phyloP scores from a whole-genome alignment of 345 rosid species.

The Camelina sativa region DNA sequence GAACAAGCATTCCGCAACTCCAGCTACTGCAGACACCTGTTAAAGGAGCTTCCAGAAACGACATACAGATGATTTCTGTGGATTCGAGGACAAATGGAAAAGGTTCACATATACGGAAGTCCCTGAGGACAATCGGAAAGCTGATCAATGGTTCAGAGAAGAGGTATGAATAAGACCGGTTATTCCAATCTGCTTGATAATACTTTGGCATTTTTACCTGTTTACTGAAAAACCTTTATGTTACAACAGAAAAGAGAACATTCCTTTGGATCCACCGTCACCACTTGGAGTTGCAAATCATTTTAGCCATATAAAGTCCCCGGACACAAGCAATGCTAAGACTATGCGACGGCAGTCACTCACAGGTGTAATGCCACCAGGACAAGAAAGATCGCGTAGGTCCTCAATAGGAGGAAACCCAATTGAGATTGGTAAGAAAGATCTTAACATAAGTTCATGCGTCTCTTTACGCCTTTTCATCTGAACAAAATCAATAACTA shows the following conservation, averaged over 20 bases:
- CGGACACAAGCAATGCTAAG: constrained; percentile 54
- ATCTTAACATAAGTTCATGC: constrained; percentile 1
- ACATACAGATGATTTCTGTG: constrained; percentile 53
- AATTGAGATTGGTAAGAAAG: constrained; percentile 52
- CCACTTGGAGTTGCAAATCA: constrained; percentile 45
- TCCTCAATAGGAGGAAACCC: constrained; percentile 86
- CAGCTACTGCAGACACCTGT: constrained; percentile 70
- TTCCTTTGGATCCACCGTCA: constrained; percentile 50
- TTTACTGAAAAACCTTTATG: background rate
- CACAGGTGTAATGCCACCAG: constrained; percentile 57
- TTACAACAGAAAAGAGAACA: constrained; percentile 39
- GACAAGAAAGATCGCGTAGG: constrained; percentile 59
- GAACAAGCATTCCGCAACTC: constrained; percentile 56
- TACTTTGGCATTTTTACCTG: background rate
- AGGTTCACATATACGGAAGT: constrained; percentile 80
- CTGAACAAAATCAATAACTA: constrained; percentile 12
- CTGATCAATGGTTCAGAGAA: constrained; percentile 83
- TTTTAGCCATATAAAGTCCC: constrained; percentile 50
- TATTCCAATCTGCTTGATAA: constrained; percentile 7
- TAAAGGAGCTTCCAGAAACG: constrained; percentile 46
- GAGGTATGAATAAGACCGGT: constrained; percentile 50
- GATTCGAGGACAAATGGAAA: constrained; percentile 60
- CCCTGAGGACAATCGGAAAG: constrained; percentile 83
- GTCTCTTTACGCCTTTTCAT: background rate
- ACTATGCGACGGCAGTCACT: constrained; percentile 75